These are phyloP conservation scores for Aspergillus sparsus DNA, from an alignment of 495 filamentous ascomycete species.

Conservation along the genomic window DNA sequence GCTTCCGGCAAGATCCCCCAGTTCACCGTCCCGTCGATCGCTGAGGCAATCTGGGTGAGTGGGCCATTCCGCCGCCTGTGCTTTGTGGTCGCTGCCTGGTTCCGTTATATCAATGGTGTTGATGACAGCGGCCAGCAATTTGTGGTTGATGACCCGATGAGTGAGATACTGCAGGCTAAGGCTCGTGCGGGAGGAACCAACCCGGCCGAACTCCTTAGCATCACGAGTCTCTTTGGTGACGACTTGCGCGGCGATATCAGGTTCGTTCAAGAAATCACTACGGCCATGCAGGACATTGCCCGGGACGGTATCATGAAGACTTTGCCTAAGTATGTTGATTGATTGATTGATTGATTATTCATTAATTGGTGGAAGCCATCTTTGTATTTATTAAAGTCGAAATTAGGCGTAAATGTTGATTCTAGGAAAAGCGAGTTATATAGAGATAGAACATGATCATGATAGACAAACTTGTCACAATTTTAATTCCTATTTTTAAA, in stretches of 20 bases:
- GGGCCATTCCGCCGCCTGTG: slow-evolving; percentile 48
- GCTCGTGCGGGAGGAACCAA: slow-evolving; percentile 39
- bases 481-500: too few species aligned
- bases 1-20: slow-evolving; percentile 53
- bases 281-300: slow-evolving; percentile 42
- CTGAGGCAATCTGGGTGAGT: slow-evolving; percentile 47
- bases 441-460: too few species aligned
- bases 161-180: slow-evolving; percentile 43
- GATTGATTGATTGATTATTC: not conserved
- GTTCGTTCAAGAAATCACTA: slow-evolving; percentile 42
- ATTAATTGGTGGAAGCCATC: too few species aligned
- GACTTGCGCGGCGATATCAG: slow-evolving; percentile 45
- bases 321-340: slow-evolving; percentile 47
- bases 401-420: too few species aligned
- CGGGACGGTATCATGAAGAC: slow-evolving; percentile 47
- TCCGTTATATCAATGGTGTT: slow-evolving; percentile 46
- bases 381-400: too few species aligned
- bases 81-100: slow-evolving; percentile 49
- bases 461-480: too few species aligned
- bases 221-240: slow-evolving; percentile 48
- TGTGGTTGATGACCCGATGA: slow-evolving; percentile 47
- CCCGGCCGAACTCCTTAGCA: slow-evolving; percentile 40
- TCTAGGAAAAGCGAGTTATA: too few species aligned
- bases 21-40: slow-evolving; percentile 53
- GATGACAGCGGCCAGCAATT: slow-evolving; percentile 44